Base-by-base conservation (phyloP, 371 early-diverging fungal species). In the Parasitella parasitica region DNA sequence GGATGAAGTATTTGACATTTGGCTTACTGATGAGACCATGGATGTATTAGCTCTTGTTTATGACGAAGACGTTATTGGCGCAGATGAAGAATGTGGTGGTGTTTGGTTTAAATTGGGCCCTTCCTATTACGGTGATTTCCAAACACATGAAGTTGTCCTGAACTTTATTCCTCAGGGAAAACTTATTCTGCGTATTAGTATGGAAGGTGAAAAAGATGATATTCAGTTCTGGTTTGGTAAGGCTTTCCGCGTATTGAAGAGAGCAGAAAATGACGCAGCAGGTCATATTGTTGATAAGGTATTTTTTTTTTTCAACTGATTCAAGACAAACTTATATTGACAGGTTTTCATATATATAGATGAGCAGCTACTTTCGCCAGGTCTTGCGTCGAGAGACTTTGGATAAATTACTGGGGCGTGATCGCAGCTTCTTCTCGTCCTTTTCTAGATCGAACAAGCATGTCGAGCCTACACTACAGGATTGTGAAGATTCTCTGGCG, bases 121-220 rank as follows among this genome's bases (percentile, higher is more conserved):
- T 5, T 67, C 80, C 16, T 82, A 80, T 28, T 82, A 82, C 64
- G 82, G 83, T 38, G 85, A 86, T 56, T 89, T 84, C 54, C 89
- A 89, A 61, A 89, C 93, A 0, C 92, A 92, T 52, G 96, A 96
- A 59, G 72, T 96, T 8, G 88, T 84, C 59, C 80, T 96, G 54
- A 92, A 93, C 50, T 63, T 97, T 59, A 89, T 89, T 50, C 94
- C 94, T 24, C 88, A 93, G 59, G 97, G 97, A 0, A 84, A 88
- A 22, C 66, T 97, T 30, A 61, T 92, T 51, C 59, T 96, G 30
- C 86, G 94, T 13, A 80, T 95, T 34, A 94, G 92, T 16, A 86
- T 96, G 85, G 94, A 94, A 57, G 93, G 93, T 34, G 97, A 94
- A 76, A 88, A 89, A 39, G 94, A 94, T 43, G 96, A 96, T 62